A percentile compares a stretch with the other conserved stretches of the same genome.
Conservation (phyloP, 495 filamentous ascomycete species). For the Wilcoxina mikolae region DNA sequence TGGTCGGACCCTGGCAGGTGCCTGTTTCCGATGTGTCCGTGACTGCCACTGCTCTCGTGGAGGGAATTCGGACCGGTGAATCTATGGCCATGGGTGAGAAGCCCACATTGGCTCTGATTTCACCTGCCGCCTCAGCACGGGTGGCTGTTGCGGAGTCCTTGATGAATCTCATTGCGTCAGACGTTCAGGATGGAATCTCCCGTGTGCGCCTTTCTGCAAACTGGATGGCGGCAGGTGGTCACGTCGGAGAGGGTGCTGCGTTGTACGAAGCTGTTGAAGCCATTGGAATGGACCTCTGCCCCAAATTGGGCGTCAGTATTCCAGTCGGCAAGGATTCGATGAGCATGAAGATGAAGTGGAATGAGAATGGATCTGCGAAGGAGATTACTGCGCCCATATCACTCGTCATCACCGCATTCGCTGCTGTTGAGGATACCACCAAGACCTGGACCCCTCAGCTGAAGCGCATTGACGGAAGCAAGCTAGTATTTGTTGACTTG, state of each 20-base stretch:
- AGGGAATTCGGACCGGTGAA: slow-evolving; percentile 66
- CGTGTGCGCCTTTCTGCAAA: slow-evolving; percentile 83
- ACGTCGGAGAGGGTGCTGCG: slow-evolving; percentile 84
- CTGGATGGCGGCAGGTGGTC: slow-evolving; percentile 94
- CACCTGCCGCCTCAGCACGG: slow-evolving; percentile 76
- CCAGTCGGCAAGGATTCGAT: slow-evolving; percentile 97
- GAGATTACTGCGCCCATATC: slow-evolving; percentile 87
- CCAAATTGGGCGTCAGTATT: slow-evolving; percentile 72
- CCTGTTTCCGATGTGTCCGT: slow-evolving; percentile 89
- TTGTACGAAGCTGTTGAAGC: slow-evolving; percentile 91
- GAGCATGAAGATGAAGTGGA: slow-evolving; percentile 97
- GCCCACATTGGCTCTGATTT: slow-evolving; percentile 79
- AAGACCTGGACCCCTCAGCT: slow-evolving; percentile 91
- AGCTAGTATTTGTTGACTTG: slow-evolving; percentile 84
- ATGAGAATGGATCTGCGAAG: slow-evolving; percentile 48
- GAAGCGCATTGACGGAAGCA: slow-evolving; percentile 71
- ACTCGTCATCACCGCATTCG: slow-evolving; percentile 79
- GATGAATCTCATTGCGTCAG: slow-evolving; percentile 79
- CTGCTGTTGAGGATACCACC: slow-evolving; percentile 58
- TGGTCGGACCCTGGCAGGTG: slow-evolving; percentile 94
- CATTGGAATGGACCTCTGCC: slow-evolving; percentile 72
- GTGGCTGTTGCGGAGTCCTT: slow-evolving; percentile 95
- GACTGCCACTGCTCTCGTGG: slow-evolving; percentile 62
- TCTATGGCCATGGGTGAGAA: slow-evolving; percentile 97
- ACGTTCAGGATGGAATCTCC: slow-evolving; percentile 58